Evolutionary conservation across 257 asterid genomes (phyloP).

Genomic region (Forsythia viridissima): DNA sequence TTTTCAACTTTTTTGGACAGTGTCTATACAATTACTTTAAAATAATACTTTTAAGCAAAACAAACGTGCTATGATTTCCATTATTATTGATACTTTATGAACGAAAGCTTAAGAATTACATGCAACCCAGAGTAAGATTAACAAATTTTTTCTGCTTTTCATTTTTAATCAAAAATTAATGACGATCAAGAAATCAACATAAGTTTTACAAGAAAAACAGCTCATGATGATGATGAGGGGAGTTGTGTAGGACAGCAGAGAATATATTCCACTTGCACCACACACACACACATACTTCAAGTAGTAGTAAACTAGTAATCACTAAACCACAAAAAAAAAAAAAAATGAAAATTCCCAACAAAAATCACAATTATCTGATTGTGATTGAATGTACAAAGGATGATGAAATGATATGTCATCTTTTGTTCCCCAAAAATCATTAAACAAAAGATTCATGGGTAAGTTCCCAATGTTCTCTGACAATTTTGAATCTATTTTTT

Average conservation of each 20-base stretch:
- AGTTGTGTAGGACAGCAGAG: conserved; percentile 8
- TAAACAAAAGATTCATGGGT: conserved; percentile 20
- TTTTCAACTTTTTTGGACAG: too few species aligned
- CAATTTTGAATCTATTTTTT: conserved; percentile 2
- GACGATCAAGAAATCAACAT: conserved; percentile 9
- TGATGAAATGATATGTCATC: neutral
- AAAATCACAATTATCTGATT: neutral
- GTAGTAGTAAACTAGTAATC: neutral
- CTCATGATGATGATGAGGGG: conserved; percentile 14
- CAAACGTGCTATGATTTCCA: neutral
- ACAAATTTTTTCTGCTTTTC: neutral
- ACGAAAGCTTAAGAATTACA: neutral
- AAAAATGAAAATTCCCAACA: neutral
- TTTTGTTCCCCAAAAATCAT: neutral
- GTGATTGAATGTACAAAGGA: neutral
- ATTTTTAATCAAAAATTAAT: neutral
- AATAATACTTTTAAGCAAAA: neutral
- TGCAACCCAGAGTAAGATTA: neutral
- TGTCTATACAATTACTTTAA: too few species aligned
- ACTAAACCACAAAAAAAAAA: neutral
- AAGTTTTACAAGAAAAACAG: conserved; percentile 4
- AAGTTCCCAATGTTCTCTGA: conserved; percentile 21
- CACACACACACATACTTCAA: neutral
- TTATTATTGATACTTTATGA: too few species aligned
- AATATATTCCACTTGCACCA: conserved; percentile 25